Evolutionary conservation across 768 basidiomycete species (phyloP), one percentile per base, ranked within the genome.

Genomic region (Hydnomerulius pinastri): DNA sequence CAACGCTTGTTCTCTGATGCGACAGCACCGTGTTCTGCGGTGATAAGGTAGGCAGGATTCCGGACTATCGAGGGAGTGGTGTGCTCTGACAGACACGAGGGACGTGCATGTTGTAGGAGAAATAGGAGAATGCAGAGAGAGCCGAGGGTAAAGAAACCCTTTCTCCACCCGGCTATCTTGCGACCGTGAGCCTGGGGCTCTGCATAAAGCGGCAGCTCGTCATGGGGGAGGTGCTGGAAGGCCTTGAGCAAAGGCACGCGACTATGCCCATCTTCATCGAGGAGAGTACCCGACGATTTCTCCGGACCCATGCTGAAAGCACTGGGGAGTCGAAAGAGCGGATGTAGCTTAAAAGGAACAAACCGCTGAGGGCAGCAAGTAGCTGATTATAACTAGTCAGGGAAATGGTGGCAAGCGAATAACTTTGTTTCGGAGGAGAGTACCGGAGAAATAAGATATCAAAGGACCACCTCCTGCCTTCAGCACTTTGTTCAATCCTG

Each of bases 1-100:
- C 96, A 98, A 17, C 83, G 71, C 56, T 80, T 77, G 67, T 94
- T 92, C 73, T 98, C 95, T 23, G 86, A 78, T 4, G 96, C 92
- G 15, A 98, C 94, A 0, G 93, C 96, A 4, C 90, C 96, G 55
- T 86, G 71, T 27, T 76, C 72, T 0, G 87, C 96, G 50, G 77
- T 63, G 27, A 80, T 74, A 28, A 85, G 73, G 56, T 81, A 85
- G 15, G 77, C 78, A 0, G 78, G 78, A 59, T 86, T 86, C 24
- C 77, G 68, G 21, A 35, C 1, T 17, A 48, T 35, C 24, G 24
- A 8, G 32, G 20, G 20, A 8, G 35, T 24, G 24, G 7, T 33
- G 35, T 5, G 36, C 7, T 12, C 18, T 20, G 27, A 21, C 2
- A 29, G 42, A 20, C 21, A 38, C 3, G 32, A 47, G 20, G 44